Evolutionary conservation across 257 asterid species (phyloP).

Genomic region (Solanum rostratum): DNA sequence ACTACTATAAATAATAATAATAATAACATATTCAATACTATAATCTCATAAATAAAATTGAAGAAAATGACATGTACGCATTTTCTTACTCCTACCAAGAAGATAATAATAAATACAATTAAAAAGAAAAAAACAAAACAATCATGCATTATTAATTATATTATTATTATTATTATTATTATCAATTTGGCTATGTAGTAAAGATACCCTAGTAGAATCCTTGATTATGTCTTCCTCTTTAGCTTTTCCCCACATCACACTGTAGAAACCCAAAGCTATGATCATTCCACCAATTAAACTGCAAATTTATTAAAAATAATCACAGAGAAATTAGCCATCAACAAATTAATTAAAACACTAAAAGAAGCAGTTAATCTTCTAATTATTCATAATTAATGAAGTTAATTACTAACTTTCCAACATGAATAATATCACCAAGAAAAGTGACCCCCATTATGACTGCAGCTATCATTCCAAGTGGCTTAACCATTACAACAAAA

Average conservation of each 20-base stretch:
- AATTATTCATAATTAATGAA: no score
- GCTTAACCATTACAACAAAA: constrained; percentile 37
- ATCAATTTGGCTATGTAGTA: neutral
- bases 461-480: constrained; percentile 40
- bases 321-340: neutral
- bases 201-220: neutral
- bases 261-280: constrained; percentile 17
- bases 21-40: rapidly evolving
- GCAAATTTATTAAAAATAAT: neutral
- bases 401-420: constrained; percentile 28
- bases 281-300: constrained; percentile 14
- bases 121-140: neutral
- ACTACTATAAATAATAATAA: no score
- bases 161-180: neutral
- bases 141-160: neutral
- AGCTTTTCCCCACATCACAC: constrained; percentile 18
- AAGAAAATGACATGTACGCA: neutral
- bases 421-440: constrained; percentile 40
- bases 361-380: neutral
- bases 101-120: no score
- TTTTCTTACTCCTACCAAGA: neutral
- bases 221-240: constrained; percentile 1
- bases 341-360: neutral
- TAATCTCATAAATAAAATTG: neutral
- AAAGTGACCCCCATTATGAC: constrained; percentile 35